Evolutionary conservation across 805 yeast species (phyloP).

Genomic region (Alloascoidea africana): DNA sequence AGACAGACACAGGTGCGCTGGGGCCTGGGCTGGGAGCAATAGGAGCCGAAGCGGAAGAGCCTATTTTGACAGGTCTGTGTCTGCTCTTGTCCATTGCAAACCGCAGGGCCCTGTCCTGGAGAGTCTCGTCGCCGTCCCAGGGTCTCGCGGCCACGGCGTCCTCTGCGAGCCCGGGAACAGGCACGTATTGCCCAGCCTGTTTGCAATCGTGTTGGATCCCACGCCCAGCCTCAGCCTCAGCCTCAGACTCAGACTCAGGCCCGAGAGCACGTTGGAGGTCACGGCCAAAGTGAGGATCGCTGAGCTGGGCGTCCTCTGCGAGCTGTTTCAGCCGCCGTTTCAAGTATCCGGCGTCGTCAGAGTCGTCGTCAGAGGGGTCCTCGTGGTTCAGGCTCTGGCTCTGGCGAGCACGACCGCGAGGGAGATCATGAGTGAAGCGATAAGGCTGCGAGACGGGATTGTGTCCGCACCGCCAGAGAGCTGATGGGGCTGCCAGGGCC

Average conservation of each 20-base stretch:
- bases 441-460: too few relatives aligned
- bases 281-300: constrained; percentile 20
- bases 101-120: constrained; percentile 30
- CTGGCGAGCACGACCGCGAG: too few relatives aligned
- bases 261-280: constrained; percentile 11
- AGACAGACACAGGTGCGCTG: not conserved
- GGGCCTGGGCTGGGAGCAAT: constrained; percentile 3
- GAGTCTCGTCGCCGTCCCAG: constrained; percentile 44
- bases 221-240: constrained; percentile 3
- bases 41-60: not conserved
- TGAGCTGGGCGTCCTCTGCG: constrained; percentile 25
- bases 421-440: too few relatives aligned
- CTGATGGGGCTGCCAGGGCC: too few relatives aligned
- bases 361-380: too few relatives aligned
- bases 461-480: too few relatives aligned
- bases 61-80: constrained; percentile 21
- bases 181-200: constrained; percentile 19
- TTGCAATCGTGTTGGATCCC: constrained; percentile 5
- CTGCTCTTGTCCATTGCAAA: constrained; percentile 46
- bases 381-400: too few relatives aligned
- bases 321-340: constrained; percentile 22
- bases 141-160: constrained; percentile 36
- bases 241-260: constrained; percentile 9
- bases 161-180: constrained; percentile 25
- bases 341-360: constrained; percentile 17